Base-by-base conservation (phyloP, 2,329 filamentous ascomycete species). In the Curvularia verruculosa region DNA sequence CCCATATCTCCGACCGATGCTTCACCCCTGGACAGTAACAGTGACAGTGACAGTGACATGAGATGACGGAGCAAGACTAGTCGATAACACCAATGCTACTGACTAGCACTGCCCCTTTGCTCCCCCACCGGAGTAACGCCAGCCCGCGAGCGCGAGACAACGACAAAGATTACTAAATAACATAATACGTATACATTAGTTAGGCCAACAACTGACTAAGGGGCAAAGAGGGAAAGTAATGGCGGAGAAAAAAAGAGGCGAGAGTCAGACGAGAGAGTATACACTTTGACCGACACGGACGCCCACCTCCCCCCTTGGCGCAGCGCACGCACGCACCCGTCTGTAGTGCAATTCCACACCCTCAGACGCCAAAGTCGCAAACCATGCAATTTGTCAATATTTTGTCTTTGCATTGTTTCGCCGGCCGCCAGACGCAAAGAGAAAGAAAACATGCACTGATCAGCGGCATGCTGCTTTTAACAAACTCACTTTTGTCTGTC, bases 391-490 rank as follows among this genome's bases (percentile, higher is more conserved):
- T 36, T 18, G 15, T 18, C 34, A 36, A 15, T n/a, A n/a, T 36
- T 18, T 36, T 36, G 34, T 36, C 34, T 36, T 36, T 15, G 7
- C 15, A n/a, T 18, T 36, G 34, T n/a, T 7, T n/a, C n/a, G n/a
- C n/a, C 34, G 34, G 31, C 31, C 12, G 15, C 31, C 12, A 34
- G 31, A 29, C 12, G 28, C 1, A 29, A 18, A 36, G n/a, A n/a
- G n/a, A n/a, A n/a, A n/a, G n/a, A n/a, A n/a, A n/a, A n/a, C n/a
- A 36, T n/a, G 34, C 15, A 36, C 34, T 36, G 34, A 36, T 36
- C 34, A n/a, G 34, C 34, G 34, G 41, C 24, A 44, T 29, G 41
- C 41, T 44, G 41, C 41, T 44, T 44, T 44, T 36, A 36, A 8
- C 34, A 36, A 36, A 23, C 18, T 40, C 37, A 29, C 9, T n/a